Conservation (phyloP, 2,329 filamentous ascomycete genomes). For the Ambrosiella cleistominuta region DNA sequence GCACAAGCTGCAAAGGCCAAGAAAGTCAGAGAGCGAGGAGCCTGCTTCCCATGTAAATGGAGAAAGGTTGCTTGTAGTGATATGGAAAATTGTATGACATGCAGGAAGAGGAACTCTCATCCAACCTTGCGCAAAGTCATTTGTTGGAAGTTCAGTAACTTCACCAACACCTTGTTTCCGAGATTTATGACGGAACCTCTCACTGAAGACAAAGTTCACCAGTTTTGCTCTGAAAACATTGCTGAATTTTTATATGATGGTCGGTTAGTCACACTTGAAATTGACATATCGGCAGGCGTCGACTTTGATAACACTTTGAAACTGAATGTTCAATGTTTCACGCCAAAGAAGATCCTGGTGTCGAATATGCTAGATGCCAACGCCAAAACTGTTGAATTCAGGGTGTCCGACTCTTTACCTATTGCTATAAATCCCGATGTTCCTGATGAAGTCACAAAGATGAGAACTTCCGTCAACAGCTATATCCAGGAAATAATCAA, state of each 20-base stretch:
- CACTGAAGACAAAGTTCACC: constrained; percentile 29
- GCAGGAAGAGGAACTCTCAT: constrained; percentile 30
- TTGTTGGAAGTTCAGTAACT: constrained; percentile 43
- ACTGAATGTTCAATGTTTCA: constrained; percentile 35
- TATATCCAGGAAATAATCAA: constrained; percentile 31
- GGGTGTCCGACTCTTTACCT: constrained; percentile 28
- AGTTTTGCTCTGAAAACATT: constrained; percentile 33
- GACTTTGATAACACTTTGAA: constrained; percentile 28
- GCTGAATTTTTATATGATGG: constrained; percentile 26
- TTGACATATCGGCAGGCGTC: constrained; percentile 32
- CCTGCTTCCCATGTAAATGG: constrained; percentile 42
- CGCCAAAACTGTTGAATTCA: constrained; percentile 17
- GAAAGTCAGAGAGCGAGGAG: constrained; percentile 34
- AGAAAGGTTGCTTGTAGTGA: constrained; percentile 42
- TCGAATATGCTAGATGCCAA: constrained; percentile 20
- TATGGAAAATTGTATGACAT: constrained; percentile 38
- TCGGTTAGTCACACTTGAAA: constrained; percentile 13
- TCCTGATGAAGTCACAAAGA: constrained; percentile 25
- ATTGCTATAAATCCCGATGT: constrained; percentile 32
- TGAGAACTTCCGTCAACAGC: constrained; percentile 28
- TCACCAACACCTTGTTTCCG: constrained; percentile 34
- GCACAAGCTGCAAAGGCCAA: constrained; percentile 38
- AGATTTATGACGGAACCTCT: constrained; percentile 34
- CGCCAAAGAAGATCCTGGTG: constrained; percentile 27
- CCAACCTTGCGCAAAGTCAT: constrained; percentile 32